These are phyloP conservation scores for Protomyces arabidopsidicola DNA, from an alignment of 1,139 yeast genomes.

Conservation along the genomic window DNA sequence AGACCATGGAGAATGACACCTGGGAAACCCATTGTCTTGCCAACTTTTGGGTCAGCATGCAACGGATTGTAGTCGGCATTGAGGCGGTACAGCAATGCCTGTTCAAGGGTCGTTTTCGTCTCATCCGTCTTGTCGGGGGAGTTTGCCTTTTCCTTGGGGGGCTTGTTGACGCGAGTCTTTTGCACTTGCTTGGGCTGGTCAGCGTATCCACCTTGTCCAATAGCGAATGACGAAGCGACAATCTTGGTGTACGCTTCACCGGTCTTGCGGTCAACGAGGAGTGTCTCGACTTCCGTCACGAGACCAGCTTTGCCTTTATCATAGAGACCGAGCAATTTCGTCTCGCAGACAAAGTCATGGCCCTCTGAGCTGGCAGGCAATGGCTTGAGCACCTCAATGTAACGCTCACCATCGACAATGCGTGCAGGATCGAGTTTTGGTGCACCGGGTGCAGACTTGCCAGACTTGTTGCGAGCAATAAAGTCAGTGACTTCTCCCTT, in stretches of 20 bases:
- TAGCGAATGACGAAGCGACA: slow-evolving; percentile 16
- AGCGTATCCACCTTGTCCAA: slow-evolving; percentile 23
- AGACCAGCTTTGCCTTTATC: slow-evolving; percentile 27
- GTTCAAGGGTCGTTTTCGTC: slow-evolving; percentile 22
- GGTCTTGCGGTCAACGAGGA: slow-evolving; percentile 16
- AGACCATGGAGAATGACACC: slow-evolving; percentile 24
- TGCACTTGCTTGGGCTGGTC: slow-evolving; percentile 19
- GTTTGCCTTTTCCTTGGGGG: slow-evolving; percentile 15
- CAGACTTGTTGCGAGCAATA: slow-evolving; percentile 12
- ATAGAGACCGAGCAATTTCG: slow-evolving; percentile 18
- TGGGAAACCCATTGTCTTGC: slow-evolving; percentile 20
- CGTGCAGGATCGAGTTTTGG: slow-evolving; percentile 23
- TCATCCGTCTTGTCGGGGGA: slow-evolving; percentile 5
- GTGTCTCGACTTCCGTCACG: slow-evolving; percentile 18
- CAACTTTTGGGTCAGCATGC: slow-evolving; percentile 24
- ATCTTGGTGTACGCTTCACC: slow-evolving; percentile 23
- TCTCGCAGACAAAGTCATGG: slow-evolving; percentile 14
- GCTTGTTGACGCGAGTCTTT: slow-evolving; percentile 14
- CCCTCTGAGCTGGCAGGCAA: slow-evolving; percentile 13
- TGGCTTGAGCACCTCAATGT: slow-evolving; percentile 19
- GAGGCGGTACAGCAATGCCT: slow-evolving; percentile 18
- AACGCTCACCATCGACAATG: slow-evolving; percentile 23
- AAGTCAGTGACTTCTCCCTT: slow-evolving; percentile 19
- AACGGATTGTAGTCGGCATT: slow-evolving; percentile 26
- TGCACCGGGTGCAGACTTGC: slow-evolving; percentile 17